Base-by-base conservation (phyloP, 169 alveolate species). In the Eimeria necatrix region DNA sequence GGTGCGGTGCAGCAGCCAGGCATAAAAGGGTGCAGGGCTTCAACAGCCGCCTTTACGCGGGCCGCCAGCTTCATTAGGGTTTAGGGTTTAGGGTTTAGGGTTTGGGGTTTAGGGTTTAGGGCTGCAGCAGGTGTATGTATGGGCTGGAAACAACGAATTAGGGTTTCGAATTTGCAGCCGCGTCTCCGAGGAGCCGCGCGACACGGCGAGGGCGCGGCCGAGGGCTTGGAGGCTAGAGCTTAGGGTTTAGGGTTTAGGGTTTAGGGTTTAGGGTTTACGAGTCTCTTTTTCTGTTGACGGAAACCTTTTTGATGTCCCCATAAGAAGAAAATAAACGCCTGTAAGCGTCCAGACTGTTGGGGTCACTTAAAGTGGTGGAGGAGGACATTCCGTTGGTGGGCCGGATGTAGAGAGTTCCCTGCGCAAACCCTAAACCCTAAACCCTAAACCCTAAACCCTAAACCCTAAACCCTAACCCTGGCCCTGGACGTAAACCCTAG, bases 301-400 rank as follows among this genome's bases (percentile, higher is more conserved):
- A 93, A 61, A 46, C 83, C 80, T 74, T 81, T 76, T 3, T 78
- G 91, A 51, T 76, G 93, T 6, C n/a, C 41, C 60, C 61, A 83
- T 12, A 83, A 86, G 48, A 61, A 52, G 16, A 49, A 86, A 80
- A 61, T 86, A 46, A 26, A 86, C 91, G 90, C 73, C 84, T 48
- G 86, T 96, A 96, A 10, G 94, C 95, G 49, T 94, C 96, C 46
- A 64, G 87, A n/a, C 94, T 90, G 83, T 96, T 96, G 26, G 95
- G 95, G 22, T 94, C 96, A 10, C 78, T 26, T 10, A 78, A 32
- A 59, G 20, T 91, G 4, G 51, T 41, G 60, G 80, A 60, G 18
- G 26, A 61, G 41, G 46, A 85, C 51, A 56, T 93, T 41, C 74
- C 59, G 52, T 68, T 83, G 60, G 86, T 64, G 14, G 96, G 95